phyloP scores from a whole-genome alignment of 1,284 basidiomycete species.

The Trichosporon sp. region DNA sequence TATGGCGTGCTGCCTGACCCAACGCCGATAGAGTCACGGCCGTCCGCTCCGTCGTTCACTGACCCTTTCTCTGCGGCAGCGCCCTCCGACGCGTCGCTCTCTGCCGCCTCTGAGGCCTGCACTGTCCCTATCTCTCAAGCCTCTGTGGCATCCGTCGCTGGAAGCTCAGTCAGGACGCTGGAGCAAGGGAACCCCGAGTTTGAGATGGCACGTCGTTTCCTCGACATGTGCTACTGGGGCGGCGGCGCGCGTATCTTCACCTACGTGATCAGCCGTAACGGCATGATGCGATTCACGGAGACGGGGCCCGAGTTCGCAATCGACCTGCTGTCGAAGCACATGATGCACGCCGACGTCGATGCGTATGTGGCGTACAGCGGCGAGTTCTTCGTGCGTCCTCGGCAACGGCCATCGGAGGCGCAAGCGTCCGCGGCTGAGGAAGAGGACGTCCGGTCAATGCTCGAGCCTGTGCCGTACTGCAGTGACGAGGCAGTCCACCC shows the following conservation, averaged over 20 bases:
- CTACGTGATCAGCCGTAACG: slow-evolving; percentile 53
- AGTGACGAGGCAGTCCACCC: neutral
- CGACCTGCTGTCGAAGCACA: slow-evolving; percentile 53
- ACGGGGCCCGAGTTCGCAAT: slow-evolving; percentile 54
- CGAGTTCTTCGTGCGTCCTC: slow-evolving; percentile 33
- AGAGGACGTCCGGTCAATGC: slow-evolving; percentile 20
- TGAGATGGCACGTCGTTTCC: slow-evolving; percentile 47
- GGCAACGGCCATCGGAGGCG: neutral
- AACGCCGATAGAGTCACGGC: slow-evolving; percentile 9
- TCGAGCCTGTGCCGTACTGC: neutral
- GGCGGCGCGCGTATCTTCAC: slow-evolving; percentile 51
- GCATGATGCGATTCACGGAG: slow-evolving; percentile 53
- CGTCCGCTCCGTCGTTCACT: neutral
- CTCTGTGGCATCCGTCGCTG: neutral
- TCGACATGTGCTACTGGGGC: slow-evolving; percentile 51
- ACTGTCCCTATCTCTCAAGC: neutral
- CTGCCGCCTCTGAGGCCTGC: neutral
- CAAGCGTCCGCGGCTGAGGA: slow-evolving; percentile 19
- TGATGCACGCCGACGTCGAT: slow-evolving; percentile 55
- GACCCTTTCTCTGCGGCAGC: neutral
- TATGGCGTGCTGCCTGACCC: slow-evolving; percentile 39
- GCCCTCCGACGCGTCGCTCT: neutral
- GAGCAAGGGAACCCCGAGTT: slow-evolving; percentile 10
- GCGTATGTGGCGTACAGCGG: slow-evolving; percentile 42
- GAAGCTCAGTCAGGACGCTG: neutral